A percentile compares a stretch with the other conserved stretches of the same genome.
These are phyloP conservation scores for Gracilaria gracilis DNA, from an alignment of 23 red algal species.

Conservation along the genomic window DNA sequence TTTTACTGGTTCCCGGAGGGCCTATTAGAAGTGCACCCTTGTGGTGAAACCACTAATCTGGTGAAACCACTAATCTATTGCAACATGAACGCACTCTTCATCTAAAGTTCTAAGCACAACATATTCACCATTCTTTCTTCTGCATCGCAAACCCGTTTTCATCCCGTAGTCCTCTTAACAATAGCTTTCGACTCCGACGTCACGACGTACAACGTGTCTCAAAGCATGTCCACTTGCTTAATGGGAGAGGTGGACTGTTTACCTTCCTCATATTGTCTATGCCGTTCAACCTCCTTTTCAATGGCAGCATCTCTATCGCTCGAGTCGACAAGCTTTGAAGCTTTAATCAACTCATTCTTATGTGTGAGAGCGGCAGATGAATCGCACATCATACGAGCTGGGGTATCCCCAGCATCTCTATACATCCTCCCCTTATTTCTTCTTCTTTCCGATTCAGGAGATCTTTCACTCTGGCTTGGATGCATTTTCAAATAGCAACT, in stretches of 20 bases:
- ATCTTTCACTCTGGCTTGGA: background rate
- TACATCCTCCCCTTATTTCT: constrained; percentile 23
- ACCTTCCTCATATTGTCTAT: constrained; percentile 1
- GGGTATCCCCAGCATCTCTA: constrained; percentile 5
- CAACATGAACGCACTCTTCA: no score
- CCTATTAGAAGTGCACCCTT: no score
- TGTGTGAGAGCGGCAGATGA: background rate
- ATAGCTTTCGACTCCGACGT: no score
- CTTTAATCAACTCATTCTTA: background rate
- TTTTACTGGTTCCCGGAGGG: no score
- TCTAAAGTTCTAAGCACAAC: no score
- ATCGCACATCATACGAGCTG: background rate
- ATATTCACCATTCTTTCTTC: no score
- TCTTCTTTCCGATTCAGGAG: constrained; percentile 23
- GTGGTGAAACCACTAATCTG: no score
- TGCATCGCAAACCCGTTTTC: no score
- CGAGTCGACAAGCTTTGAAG: background rate
- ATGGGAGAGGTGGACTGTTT: constrained; percentile 9
- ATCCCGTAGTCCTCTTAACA: no score
- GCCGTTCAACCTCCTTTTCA: background rate
- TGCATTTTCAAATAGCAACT: constrained; percentile 22
- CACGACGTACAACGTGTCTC: no score
- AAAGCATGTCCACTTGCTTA: background rate
- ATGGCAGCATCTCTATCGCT: background rate
- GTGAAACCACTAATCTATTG: no score